Evolutionary conservation across 2,329 filamentous ascomycete species (phyloP), one percentile per base, ranked within the genome.

Genomic region (Monosporascus sp.): DNA sequence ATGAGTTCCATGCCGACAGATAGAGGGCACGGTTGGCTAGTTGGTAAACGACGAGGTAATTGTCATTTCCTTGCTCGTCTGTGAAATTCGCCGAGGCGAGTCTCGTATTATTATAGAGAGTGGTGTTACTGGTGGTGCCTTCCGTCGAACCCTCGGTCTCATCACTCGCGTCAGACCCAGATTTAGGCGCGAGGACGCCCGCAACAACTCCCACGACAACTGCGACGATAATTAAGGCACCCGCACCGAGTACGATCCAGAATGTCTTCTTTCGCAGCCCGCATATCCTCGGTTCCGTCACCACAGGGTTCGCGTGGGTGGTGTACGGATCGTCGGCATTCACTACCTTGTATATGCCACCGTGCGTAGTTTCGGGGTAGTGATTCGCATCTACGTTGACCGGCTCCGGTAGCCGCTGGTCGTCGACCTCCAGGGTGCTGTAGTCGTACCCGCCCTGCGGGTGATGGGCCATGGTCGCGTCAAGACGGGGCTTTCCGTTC

Each of bases 171-270:
- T 4, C 41, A 14, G 41, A 46, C 11, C 24, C 8, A 25, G n/a
- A 14, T 7, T 24, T 18, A 25, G 43, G 43, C 9, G n/a, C 8
- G 14, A 47, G 41, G 24, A 37, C 15, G 37, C 56, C 58, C 7
- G 56, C 57, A 11, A 50, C 48, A 1, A 52, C 58, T 15, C 59
- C 57, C 8, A 58, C 53, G 37, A 58, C 15, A n/a, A 58, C 27
- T 27, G 17, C 56, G 31, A 57, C 37, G 14, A 60, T 25, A 11
- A 56, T n/a, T 14, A 57, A 20, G 22, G 53, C 38, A 6, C 52
- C 54, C 14, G 22, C 47, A 8, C 5, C 53, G 14, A 61, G 41
- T 7, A 53, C 47, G 22, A 58, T 47, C 54, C 55, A 58, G 49
- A 61, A 61, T 14, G 44, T 51, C 44, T 37, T 55, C 47, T 53